phyloP scores from a whole-genome alignment of 805 yeast genomes.

The Teunomyces barrocoloradensis region DNA sequence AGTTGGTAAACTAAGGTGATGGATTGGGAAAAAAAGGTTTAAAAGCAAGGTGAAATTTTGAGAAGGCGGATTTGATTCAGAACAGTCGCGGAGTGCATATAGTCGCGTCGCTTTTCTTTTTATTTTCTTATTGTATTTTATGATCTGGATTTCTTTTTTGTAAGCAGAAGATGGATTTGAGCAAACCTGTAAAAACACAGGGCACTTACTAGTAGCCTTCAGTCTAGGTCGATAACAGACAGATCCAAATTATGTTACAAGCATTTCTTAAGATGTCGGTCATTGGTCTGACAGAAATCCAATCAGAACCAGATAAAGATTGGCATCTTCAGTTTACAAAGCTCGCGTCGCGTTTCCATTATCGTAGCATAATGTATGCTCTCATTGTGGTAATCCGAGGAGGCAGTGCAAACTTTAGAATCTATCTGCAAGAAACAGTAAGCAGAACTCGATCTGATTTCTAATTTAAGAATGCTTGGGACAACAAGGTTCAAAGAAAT shows the following conservation, averaged over 20 bases:
- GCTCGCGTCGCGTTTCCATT: not conserved
- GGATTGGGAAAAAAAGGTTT: constrained; percentile 4
- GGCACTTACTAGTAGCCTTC: not conserved
- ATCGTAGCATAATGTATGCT: not conserved
- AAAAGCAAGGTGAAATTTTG: constrained; percentile 2
- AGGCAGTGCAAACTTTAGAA: not conserved
- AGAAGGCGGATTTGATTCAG: constrained; percentile 3
- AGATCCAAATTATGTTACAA: too few species aligned
- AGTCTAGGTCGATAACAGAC: not conserved
- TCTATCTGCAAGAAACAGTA: not conserved
- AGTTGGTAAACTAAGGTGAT: not conserved
- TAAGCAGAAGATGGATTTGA: not conserved
- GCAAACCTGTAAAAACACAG: constrained; percentile 1
- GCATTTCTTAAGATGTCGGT: too few species aligned
- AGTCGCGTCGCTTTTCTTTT: constrained; percentile 1
- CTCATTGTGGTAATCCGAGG: not conserved
- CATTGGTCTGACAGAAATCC: too few species aligned
- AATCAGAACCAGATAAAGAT: too few species aligned
- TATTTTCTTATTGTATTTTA: constrained; percentile 1
- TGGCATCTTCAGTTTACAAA: not conserved
- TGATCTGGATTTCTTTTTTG: constrained; percentile 4
- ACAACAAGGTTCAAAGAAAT: not conserved
- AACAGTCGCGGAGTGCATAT: constrained; percentile 1
- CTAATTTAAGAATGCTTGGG: not conserved
- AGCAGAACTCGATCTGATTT: not conserved